Conservation (phyloP, 306 rosid species). For the Heteromeles arbutifolia region DNA sequence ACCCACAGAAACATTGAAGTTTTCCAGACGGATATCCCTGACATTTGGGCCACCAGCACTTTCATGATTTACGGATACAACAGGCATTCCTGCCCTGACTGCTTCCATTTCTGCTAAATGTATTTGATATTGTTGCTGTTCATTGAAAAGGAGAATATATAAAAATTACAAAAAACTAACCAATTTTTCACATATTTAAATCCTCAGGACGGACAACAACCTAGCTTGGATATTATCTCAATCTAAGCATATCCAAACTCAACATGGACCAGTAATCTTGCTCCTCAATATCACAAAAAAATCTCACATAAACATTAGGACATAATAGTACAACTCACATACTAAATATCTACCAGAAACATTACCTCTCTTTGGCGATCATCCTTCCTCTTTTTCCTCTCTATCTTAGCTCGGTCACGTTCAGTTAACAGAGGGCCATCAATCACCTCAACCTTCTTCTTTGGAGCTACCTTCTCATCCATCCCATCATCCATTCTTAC, state of each 20-base stretch:
- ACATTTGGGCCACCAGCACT: constrained; percentile 54
- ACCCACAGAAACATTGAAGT: constrained; percentile 85
- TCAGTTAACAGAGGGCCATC: constrained; percentile 87
- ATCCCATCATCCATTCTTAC: constrained; percentile 88
- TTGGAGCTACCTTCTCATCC: constrained; percentile 66
- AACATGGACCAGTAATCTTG: neutral
- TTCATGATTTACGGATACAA: constrained; percentile 67
- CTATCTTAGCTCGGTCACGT: constrained; percentile 73
- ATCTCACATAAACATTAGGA: neutral
- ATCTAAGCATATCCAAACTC: neutral
- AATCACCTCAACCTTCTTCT: constrained; percentile 71
- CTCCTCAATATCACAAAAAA: neutral
- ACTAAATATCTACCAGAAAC: neutral
- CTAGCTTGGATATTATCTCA: neutral
- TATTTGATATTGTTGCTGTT: constrained; percentile 71
- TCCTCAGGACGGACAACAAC: neutral
- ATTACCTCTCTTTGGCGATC: constrained; percentile 94
- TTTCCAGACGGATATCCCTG: constrained; percentile 89
- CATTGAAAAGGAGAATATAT: neutral
- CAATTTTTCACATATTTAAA: neutral
- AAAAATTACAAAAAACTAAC: constrained; percentile 1
- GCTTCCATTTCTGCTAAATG: constrained; percentile 97
- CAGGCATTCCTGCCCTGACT: constrained; percentile 90
- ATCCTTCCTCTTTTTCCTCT: constrained; percentile 82
- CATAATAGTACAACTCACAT: neutral